phyloP scores from a whole-genome alignment of 2,329 filamentous ascomycete species.

The Calonectria montana region DNA sequence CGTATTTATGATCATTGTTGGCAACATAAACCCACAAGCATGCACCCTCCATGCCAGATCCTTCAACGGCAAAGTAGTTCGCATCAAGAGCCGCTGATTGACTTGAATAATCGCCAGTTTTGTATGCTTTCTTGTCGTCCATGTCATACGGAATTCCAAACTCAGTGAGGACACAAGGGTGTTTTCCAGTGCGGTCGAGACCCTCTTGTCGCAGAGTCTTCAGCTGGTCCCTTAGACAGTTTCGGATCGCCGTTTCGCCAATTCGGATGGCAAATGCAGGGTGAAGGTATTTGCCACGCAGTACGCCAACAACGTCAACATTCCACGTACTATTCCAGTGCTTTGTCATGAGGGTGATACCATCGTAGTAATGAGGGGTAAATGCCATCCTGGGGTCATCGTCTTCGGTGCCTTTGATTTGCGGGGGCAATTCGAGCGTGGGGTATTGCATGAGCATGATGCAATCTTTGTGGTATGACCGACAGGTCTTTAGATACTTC shows the following conservation, averaged over 20 bases:
- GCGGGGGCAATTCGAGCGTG: slow-evolving; percentile 89
- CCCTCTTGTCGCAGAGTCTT: slow-evolving; percentile 87
- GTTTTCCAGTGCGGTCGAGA: slow-evolving; percentile 85
- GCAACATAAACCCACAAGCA: slow-evolving; percentile 89
- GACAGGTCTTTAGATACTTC: slow-evolving; percentile 79
- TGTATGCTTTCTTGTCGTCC: slow-evolving; percentile 96
- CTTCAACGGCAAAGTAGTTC: slow-evolving; percentile 93
- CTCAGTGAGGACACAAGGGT: slow-evolving; percentile 91
- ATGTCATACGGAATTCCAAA: slow-evolving; percentile 99
- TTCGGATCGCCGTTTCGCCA: slow-evolving; percentile 92
- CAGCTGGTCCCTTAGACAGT: slow-evolving; percentile 91
- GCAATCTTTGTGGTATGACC: slow-evolving; percentile 79
- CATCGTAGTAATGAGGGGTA: slow-evolving; percentile 96
- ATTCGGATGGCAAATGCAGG: slow-evolving; percentile 94
- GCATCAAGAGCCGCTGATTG: slow-evolving; percentile 95
- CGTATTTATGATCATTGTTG: slow-evolving; percentile 86
- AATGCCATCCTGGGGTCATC: slow-evolving; percentile 93
- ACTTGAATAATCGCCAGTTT: slow-evolving; percentile 93
- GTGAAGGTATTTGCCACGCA: slow-evolving; percentile 88
- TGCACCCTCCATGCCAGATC: slow-evolving; percentile 84
- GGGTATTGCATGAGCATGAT: slow-evolving; percentile 94
- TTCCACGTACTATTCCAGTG: slow-evolving; percentile 99
- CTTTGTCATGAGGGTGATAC: slow-evolving; percentile 95
- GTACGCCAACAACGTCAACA: slow-evolving; percentile 91
- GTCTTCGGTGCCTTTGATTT: slow-evolving; percentile 86